Percentiles rank a stretch among this genome's conserved stretches.
phyloP scores from a whole-genome alignment of 1,139 yeast genomes.

The Hyphopichia wangnamkhiaoensis region DNA sequence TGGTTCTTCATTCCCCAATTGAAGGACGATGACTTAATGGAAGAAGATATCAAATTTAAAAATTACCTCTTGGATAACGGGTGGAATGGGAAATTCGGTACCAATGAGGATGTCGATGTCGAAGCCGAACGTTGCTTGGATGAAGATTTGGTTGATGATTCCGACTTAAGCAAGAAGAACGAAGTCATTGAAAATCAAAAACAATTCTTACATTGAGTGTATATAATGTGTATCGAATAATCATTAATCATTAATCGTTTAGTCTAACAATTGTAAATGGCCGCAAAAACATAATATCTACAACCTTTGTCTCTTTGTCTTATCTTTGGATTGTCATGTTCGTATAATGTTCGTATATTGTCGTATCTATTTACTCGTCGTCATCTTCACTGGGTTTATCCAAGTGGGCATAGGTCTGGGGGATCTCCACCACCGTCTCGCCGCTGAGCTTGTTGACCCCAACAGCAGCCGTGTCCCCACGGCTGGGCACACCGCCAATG shows the following conservation, averaged over 20 bases:
- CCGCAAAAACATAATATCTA: not conserved
- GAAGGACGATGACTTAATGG: constrained; percentile 63
- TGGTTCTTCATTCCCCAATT: constrained; percentile 67
- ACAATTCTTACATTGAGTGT: not conserved
- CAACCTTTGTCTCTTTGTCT: not conserved
- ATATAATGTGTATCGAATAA: not conserved
- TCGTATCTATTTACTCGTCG: constrained; percentile 4
- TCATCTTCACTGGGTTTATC: constrained; percentile 18
- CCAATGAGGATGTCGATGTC: constrained; percentile 24
- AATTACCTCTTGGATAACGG: constrained; percentile 64
- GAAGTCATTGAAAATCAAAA: not conserved
- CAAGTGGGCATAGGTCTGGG: constrained; percentile 18
- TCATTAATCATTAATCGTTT: not conserved
- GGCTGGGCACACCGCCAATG: constrained; percentile 13
- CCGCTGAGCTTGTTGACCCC: constrained; percentile 4
- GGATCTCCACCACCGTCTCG: constrained; percentile 17
- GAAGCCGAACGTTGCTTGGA: constrained; percentile 8
- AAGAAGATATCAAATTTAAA: constrained; percentile 64
- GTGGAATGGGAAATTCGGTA: constrained; percentile 64
- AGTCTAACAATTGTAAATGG: not conserved
- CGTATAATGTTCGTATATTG: too few species aligned
- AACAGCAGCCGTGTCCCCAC: constrained; percentile 14
- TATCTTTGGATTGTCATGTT: too few species aligned
- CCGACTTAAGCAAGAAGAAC: constrained; percentile 1
- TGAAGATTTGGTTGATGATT: constrained; percentile 6